Evolutionary conservation across 192 early-diverging fungal genomes (phyloP).

Genomic region (Backusella sp.): DNA sequence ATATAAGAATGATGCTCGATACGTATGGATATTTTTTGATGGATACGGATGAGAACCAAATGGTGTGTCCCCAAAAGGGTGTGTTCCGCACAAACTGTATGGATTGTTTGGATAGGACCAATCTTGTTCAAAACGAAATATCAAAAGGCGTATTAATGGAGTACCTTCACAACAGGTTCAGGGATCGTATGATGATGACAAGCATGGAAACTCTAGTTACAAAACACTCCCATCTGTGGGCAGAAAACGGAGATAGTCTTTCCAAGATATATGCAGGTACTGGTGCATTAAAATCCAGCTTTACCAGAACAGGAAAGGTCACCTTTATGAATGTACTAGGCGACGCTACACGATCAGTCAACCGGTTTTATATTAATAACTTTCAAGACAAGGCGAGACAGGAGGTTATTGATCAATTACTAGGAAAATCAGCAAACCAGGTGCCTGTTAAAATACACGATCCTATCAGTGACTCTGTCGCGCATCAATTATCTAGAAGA

Average conservation of each 20-base stretch:
- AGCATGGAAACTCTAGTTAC: constrained; percentile 32
- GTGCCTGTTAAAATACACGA: constrained; percentile 46
- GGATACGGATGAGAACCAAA: constrained; percentile 54
- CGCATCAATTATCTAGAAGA: constrained; percentile 31
- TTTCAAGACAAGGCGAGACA: constrained; percentile 95
- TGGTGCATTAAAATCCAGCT: constrained; percentile 89
- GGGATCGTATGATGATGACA: constrained; percentile 16
- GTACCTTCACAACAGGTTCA: constrained; percentile 42
- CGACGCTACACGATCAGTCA: constrained; percentile 91
- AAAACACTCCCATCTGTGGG: constrained; percentile 71
- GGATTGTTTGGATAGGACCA: constrained; percentile 99
- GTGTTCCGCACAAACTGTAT: constrained; percentile 97
- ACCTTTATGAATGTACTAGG: constrained; percentile 82
- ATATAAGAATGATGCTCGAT: constrained; percentile 53
- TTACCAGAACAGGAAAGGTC: constrained; percentile 87
- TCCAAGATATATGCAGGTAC: constrained; percentile 96
- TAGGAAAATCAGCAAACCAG: constrained; percentile 57
- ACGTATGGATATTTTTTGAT: constrained; percentile 66
- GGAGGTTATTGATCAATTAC: constrained; percentile 87
- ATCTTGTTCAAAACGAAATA: constrained; percentile 92
- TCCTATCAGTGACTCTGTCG: constrained; percentile 50
- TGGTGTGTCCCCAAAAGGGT: constrained; percentile 76
- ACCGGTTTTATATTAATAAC: constrained; percentile 93
- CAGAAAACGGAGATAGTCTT: constrained; percentile 87
- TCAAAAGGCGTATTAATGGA: constrained; percentile 49